Percentiles rank a stretch among this genome's conserved stretches.
Conservation (phyloP, 345 rosid genomes). For the Ceriops zippeliana region DNA sequence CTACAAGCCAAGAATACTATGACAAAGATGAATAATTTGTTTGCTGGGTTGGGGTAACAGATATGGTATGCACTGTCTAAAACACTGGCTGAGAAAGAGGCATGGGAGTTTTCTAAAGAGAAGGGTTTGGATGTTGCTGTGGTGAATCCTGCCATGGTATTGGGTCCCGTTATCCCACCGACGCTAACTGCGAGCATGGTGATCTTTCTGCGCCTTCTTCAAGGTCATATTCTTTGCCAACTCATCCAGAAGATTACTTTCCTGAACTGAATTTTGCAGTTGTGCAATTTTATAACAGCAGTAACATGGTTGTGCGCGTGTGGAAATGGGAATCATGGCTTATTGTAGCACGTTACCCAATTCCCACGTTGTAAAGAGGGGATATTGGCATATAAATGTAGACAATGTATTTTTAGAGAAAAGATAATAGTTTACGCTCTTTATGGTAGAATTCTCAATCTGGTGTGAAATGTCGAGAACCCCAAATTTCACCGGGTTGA, state of each 20-base stretch:
- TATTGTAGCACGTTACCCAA: too few species aligned
- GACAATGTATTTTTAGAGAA: too few species aligned
- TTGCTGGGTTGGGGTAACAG: slow-evolving; percentile 26
- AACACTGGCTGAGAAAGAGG: slow-evolving; percentile 85
- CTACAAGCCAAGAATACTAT: not conserved
- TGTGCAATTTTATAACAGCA: not conserved
- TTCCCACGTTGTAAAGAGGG: too few species aligned
- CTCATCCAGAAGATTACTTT: not conserved
- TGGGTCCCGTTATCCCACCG: slow-evolving; percentile 82
- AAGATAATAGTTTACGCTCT: too few species aligned
- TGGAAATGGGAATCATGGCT: too few species aligned
- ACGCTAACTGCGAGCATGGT: slow-evolving; percentile 78
- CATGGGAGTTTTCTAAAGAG: slow-evolving; percentile 80
- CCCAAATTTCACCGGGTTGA: too few species aligned
- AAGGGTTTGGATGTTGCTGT: slow-evolving; percentile 78
- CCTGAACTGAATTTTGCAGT: not conserved
- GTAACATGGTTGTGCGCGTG: too few species aligned
- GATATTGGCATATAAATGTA: too few species aligned
- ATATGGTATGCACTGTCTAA: slow-evolving; percentile 88
- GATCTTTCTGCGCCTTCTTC: slow-evolving; percentile 64
- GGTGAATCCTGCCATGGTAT: slow-evolving; percentile 88
- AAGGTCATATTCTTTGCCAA: slow-evolving; percentile 38
- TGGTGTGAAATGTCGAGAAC: too few species aligned
- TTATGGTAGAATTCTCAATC: too few species aligned
- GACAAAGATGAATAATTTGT: not conserved